These are phyloP conservation scores for Triticum turgidum DNA, from an alignment of 176 grass and related monocot species.

Conservation along the genomic window DNA sequence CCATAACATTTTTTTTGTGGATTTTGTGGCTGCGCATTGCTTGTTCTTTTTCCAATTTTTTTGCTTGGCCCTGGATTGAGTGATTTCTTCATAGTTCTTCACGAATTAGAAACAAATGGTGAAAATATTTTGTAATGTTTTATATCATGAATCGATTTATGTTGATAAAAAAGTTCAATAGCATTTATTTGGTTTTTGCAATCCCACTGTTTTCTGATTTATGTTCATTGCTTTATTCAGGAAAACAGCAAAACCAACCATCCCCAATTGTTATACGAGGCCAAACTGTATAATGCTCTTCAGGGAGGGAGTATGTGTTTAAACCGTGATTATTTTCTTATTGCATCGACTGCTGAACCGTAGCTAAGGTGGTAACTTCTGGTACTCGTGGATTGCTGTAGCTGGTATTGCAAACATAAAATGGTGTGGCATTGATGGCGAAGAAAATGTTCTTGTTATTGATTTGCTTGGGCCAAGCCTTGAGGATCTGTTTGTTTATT, in stretches of 20 bases:
- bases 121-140: neutral
- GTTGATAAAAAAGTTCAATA: neutral
- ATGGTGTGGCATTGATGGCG: constrained; percentile 71
- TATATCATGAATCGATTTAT: neutral
- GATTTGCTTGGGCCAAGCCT: constrained; percentile 87
- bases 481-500: constrained; percentile 82
- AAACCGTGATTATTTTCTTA: neutral
- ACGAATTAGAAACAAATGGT: neutral
- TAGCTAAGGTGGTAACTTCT: constrained; percentile 19
- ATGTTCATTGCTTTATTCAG: constrained; percentile 39
- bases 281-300: constrained; percentile 80
- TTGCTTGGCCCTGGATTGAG: neutral
- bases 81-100: neutral
- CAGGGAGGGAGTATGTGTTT: constrained; percentile 70
- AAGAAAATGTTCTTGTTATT: constrained; percentile 85
- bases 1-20: neutral
- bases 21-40: too few species aligned
- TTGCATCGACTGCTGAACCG: neutral
- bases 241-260: constrained; percentile 85
- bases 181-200: neutral
- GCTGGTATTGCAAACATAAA: constrained; percentile 82
- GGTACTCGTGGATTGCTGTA: constrained; percentile 37
- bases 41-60: neutral
- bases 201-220: neutral
- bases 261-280: constrained; percentile 79